A percentile compares a stretch with the other conserved stretches of the same genome.
Evolutionary conservation across 768 basidiomycete genomes (phyloP).

Genomic region (Lactarius akahatsu): DNA sequence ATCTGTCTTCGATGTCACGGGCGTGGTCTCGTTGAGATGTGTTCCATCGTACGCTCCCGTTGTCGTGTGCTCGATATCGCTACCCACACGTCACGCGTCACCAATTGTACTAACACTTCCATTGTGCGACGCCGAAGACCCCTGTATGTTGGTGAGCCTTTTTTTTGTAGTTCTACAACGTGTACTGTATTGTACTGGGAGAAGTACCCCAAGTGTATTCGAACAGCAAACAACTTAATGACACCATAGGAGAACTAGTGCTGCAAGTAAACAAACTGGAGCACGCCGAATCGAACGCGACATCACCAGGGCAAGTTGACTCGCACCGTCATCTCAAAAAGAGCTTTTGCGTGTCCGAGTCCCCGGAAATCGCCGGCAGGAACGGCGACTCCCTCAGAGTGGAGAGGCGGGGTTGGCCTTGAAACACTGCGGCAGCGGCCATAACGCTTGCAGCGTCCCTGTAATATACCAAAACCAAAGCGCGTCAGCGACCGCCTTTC

Average conservation of each 20-base stretch:
- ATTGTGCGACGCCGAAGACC: background rate
- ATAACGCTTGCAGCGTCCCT: conserved; percentile 37
- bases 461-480: background rate
- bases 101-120: background rate
- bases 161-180: background rate
- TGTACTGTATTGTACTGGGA: background rate
- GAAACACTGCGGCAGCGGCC: conserved; percentile 34
- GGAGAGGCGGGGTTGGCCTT: conserved; percentile 31
- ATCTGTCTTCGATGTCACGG: background rate
- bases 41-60: background rate
- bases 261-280: background rate
- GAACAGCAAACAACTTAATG: too few species aligned
- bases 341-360: conserved; percentile 13
- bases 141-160: background rate
- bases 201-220: background rate
- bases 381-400: conserved; percentile 36
- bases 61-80: background rate
- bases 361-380: conserved; percentile 34
- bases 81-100: background rate
- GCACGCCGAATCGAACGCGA: background rate
- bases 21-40: background rate
- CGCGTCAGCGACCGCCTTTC: background rate
- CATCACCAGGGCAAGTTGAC: background rate
- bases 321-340: background rate
- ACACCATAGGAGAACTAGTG: background rate